Evolutionary conservation across 108 stramenopile genomes (phyloP), one percentile per base, ranked within the genome.

Genomic region (Epithemia pelagica): DNA sequence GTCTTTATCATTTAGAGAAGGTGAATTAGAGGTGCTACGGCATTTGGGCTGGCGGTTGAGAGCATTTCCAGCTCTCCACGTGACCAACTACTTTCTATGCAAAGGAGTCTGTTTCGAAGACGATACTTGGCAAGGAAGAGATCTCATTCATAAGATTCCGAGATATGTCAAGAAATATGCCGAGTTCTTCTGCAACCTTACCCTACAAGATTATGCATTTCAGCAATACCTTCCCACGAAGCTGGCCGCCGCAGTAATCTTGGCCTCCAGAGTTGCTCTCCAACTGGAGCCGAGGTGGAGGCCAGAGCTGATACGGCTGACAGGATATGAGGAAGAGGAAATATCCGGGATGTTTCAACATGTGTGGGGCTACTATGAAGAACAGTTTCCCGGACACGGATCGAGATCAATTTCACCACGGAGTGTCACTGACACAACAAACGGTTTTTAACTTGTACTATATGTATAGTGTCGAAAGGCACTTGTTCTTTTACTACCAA

Each of bases 101-200:
- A 91, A 90, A 66, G 93, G 93, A 27, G 87, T 72, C 0, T 76
- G 73, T 27, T 94, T 89, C 72, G 75, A 74, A 31, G 78, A 94
- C 51, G 93, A 94, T 65, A 67, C 71, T 19, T 91, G 93, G 93
- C 93, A 94, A 72, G 88, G 85, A 10, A 68, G 90, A 21, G 71
- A 59, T 3, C 75, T 94, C 26, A 91, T 94, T 63, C 86, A 91
- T 21, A 93, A 96, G 83, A 95, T 95, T 51, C 91, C 92, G 30
- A 87, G 79, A 66, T 95, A 95, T 71, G 79, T 95, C 59, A 92
- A 89, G 72, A 93, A 93, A 76, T 96, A 95, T 73, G 87, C 90
- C 18, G 93, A 95, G 15, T 96, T 96, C 68, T 96, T 96, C 69
- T 94, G 91, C 76, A 95, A 96, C 77, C 80, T 96, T 1, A 88